Conservation (phyloP, 495 filamentous ascomycete species). For the Chaetomidium leptoderma region DNA sequence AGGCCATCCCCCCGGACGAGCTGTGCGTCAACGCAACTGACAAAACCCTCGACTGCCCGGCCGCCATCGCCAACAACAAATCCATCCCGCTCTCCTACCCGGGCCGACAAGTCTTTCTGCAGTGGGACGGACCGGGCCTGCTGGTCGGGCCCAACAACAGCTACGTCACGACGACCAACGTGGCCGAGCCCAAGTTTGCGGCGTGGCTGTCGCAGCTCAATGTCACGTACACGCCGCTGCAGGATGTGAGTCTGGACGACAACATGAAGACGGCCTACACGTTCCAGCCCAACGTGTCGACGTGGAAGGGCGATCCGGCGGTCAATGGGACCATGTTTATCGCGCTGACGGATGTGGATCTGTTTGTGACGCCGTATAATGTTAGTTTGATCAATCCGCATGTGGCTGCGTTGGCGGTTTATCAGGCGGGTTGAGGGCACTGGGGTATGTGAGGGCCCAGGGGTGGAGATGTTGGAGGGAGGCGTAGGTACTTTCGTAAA, state of each 20-base stretch:
- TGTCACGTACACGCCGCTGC: conserved; percentile 71
- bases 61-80: conserved; percentile 63
- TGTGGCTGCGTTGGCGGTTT: conserved; percentile 69
- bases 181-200: conserved; percentile 60
- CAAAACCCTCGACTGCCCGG: conserved; percentile 53
- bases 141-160: conserved; percentile 74
- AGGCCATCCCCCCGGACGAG: conserved; percentile 36
- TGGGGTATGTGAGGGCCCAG: too few species aligned
- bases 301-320: conserved; percentile 61
- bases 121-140: conserved; percentile 69
- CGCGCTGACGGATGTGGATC: conserved; percentile 65
- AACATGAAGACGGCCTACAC: conserved; percentile 59
- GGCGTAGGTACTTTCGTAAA: too few species aligned
- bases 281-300: conserved; percentile 61
- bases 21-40: conserved; percentile 51
- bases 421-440: conserved; percentile 77
- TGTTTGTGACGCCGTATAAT: conserved; percentile 74
- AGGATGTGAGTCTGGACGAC: conserved; percentile 37
- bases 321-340: conserved; percentile 80
- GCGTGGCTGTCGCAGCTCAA: conserved; percentile 83
- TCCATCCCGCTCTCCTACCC: conserved; percentile 67
- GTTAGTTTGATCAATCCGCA: conserved; percentile 68
- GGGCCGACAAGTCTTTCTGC: conserved; percentile 64
- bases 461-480: background rate
- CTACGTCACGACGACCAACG: conserved; percentile 63